Evolutionary conservation across 352 stramenopile genomes (phyloP).

Genomic region (Pilasporangium apinafurcum): DNA sequence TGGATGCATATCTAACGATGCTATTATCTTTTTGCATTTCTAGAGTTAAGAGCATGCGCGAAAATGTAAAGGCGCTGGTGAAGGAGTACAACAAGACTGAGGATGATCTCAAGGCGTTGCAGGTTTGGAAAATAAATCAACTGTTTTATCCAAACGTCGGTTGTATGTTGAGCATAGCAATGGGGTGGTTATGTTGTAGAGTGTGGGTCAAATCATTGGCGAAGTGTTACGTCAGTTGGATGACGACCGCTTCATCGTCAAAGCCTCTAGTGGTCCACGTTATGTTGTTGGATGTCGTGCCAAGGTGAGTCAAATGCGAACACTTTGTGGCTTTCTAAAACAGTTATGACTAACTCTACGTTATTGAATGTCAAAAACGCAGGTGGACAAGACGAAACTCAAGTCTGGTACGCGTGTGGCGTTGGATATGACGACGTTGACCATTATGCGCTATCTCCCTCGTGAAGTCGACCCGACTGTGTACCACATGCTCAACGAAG

Average conservation of each 20-base stretch:
- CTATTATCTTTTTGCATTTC: not conserved
- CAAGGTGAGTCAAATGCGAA: constrained; percentile 33
- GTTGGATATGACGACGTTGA: constrained; percentile 99
- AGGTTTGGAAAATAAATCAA: constrained; percentile 24
- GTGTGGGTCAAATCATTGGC: constrained; percentile 98
- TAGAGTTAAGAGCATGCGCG: constrained; percentile 95
- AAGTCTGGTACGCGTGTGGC: constrained; percentile 97
- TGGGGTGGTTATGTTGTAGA: constrained; percentile 56
- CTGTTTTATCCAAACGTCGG: not conserved
- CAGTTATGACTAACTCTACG: not conserved
- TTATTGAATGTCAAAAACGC: not conserved
- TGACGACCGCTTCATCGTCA: constrained; percentile 99
- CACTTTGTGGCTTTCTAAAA: too few relatives aligned
- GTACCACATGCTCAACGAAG: constrained; percentile 99
- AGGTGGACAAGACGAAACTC: constrained; percentile 92
- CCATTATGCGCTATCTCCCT: constrained; percentile 98
- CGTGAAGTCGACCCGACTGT: constrained; percentile 99
- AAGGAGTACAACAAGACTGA: constrained; percentile 99
- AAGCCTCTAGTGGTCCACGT: constrained; percentile 95
- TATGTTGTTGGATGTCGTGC: constrained; percentile 98
- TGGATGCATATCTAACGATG: not conserved
- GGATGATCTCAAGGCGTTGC: constrained; percentile 95
- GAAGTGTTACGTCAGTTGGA: constrained; percentile 98
- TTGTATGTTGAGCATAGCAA: not conserved
- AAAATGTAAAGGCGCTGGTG: constrained; percentile 94